A percentile compares a stretch with the other conserved stretches of the same genome.
These are phyloP conservation scores for Ceriops decandra DNA, from an alignment of 345 rosid species.

Conservation along the genomic window DNA sequence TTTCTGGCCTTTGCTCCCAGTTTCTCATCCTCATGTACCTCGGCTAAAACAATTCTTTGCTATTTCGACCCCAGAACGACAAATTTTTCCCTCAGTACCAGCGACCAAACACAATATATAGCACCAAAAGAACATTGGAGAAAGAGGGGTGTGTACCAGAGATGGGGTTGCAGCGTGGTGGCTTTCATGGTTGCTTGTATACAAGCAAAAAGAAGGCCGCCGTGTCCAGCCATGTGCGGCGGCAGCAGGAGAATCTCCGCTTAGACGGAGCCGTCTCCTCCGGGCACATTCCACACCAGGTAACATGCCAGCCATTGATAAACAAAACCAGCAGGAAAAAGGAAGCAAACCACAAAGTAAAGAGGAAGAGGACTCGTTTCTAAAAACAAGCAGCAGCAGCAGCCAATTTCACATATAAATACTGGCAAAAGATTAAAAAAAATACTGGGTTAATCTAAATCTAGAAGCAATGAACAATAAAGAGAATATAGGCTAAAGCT, in stretches of 20 bases:
- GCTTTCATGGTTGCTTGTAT: slow-evolving; percentile 47
- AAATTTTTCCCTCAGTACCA: slow-evolving; percentile 5
- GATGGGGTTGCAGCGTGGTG: slow-evolving; percentile 32
- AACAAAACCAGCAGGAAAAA: neutral
- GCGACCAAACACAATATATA: neutral
- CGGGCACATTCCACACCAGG: slow-evolving; percentile 85
- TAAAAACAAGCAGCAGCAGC: neutral
- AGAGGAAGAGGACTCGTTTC: neutral
- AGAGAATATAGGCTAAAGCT: neutral
- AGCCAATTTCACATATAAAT: too few relatives aligned
- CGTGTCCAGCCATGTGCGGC: slow-evolving; percentile 34
- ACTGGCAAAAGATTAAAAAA: too few relatives aligned
- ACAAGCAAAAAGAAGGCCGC: slow-evolving; percentile 56
- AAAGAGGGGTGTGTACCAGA: slow-evolving; percentile 22
- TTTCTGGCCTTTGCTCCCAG: slow-evolving; percentile 65
- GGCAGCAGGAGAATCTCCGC: slow-evolving; percentile 38
- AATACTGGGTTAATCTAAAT: too few relatives aligned
- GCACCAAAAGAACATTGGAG: neutral
- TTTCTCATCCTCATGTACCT: slow-evolving; percentile 42
- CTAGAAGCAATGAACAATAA: neutral
- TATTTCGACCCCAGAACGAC: slow-evolving; percentile 3
- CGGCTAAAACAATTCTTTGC: slow-evolving; percentile 36
- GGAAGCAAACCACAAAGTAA: neutral
- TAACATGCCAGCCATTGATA: slow-evolving; percentile 74
- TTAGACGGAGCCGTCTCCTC: slow-evolving; percentile 61